Evolutionary conservation across 306 rosid species (phyloP).

Genomic region (Malus asiatica): DNA sequence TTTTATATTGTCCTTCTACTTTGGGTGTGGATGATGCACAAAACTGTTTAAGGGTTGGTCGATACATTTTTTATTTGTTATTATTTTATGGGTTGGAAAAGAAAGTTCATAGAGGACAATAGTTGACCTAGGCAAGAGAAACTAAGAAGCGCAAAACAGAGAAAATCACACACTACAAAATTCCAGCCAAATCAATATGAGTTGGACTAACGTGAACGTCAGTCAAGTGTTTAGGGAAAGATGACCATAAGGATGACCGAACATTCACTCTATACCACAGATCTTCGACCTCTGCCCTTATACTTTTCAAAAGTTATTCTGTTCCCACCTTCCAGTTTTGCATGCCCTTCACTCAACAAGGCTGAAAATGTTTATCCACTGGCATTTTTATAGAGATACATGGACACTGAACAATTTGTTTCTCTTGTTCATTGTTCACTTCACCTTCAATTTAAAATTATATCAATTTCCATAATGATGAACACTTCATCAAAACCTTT

Average conservation of each 20-base stretch:
- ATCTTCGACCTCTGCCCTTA: background rate
- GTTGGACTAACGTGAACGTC: background rate
- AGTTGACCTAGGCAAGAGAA: background rate
- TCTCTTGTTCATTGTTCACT: background rate
- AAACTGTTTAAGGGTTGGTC: background rate
- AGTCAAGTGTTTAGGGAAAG: background rate
- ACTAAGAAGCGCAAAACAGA: background rate
- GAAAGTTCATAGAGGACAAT: background rate
- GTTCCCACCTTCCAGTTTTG: background rate
- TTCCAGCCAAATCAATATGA: background rate
- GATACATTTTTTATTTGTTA: background rate
- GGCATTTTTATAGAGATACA: background rate
- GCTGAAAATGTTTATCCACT: background rate
- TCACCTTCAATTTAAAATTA: background rate
- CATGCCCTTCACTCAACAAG: background rate
- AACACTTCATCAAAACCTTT: background rate
- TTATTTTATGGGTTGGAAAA: background rate
- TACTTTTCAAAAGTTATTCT: background rate
- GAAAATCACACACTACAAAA: background rate
- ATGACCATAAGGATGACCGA: background rate
- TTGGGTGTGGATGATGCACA: background rate
- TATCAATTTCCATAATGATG: background rate
- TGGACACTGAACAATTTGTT: background rate
- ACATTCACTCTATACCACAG: background rate
- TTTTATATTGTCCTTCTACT: conserved; percentile 10